Percentiles rank a stretch among this genome's conserved stretches.
Conservation (phyloP, 169 alveolate genomes). For the Plasmodium chabaudi region DNA sequence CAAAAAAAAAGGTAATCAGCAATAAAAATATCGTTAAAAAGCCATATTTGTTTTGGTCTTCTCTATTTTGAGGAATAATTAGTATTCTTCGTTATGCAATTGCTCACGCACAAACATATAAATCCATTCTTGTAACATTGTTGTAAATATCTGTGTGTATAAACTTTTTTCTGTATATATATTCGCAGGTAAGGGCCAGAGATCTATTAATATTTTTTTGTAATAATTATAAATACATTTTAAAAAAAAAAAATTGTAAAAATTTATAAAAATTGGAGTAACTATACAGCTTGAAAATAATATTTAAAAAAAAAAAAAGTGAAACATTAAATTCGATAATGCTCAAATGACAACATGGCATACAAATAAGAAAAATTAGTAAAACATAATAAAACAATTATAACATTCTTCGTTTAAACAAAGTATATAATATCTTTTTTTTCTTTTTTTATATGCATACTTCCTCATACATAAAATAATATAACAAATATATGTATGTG, state of each 20-base stretch:
- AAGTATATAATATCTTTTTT: no score
- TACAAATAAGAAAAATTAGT: slow-evolving; percentile 5
- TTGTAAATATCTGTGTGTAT: not conserved
- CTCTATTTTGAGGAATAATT: no score
- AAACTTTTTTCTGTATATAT: not conserved
- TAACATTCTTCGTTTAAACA: no score
- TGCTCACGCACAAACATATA: not conserved
- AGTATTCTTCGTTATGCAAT: not conserved
- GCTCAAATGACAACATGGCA: slow-evolving; percentile 5
- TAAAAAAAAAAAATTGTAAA: slow-evolving; percentile 10
- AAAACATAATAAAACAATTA: not conserved
- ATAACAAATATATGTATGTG: not conserved
- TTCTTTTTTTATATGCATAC: not conserved
- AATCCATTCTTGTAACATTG: not conserved
- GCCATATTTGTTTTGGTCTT: not conserved
- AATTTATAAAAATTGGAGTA: not conserved
- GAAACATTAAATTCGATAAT: slow-evolving; percentile 65
- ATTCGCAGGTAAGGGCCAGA: slow-evolving; percentile 29
- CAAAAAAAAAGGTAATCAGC: slow-evolving; percentile 33
- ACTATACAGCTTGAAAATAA: not conserved
- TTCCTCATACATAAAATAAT: not conserved
- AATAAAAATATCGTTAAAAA: slow-evolving; percentile 1
- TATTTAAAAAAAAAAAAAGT: slow-evolving; percentile 8
- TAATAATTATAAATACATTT: slow-evolving; percentile 30
- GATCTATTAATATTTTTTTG: slow-evolving; percentile 43